A percentile compares a stretch with the other conserved stretches of the same genome.
Conservation (phyloP, 2,329 filamentous ascomycete species). For the Fusarium avenaceum region DNA sequence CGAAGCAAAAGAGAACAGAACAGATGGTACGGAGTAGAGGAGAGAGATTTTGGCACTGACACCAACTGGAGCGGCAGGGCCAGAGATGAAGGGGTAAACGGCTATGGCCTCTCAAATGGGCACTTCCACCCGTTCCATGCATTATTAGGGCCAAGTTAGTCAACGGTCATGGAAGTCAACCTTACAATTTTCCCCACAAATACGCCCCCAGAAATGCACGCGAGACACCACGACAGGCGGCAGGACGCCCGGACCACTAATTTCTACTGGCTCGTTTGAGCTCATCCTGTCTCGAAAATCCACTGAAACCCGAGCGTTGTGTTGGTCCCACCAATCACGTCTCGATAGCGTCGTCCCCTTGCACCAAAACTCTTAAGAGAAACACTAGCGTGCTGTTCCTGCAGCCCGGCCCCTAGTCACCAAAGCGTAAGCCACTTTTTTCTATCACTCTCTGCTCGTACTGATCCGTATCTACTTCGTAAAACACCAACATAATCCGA, state of each 20-base stretch:
- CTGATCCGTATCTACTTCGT: not conserved
- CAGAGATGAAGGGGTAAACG: slow-evolving; percentile 40
- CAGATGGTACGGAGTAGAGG: not conserved
- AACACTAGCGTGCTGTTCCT: slow-evolving; percentile 55
- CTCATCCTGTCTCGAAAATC: slow-evolving; percentile 34
- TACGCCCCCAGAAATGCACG: too few relatives aligned
- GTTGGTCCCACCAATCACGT: slow-evolving; percentile 34
- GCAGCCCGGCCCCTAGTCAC: slow-evolving; percentile 40
- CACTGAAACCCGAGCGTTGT: slow-evolving; percentile 22
- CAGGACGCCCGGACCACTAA: slow-evolving; percentile 10
- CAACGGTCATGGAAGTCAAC: too few relatives aligned
- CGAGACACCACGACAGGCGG: too few relatives aligned
- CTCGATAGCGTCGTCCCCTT: slow-evolving; percentile 4
- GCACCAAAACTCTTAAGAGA: slow-evolving; percentile 48
- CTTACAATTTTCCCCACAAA: slow-evolving; percentile 28
- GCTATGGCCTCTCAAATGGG: slow-evolving; percentile 29
- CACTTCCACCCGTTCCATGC: slow-evolving; percentile 23
- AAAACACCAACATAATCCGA: slow-evolving; percentile 8
- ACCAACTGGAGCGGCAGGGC: too few relatives aligned
- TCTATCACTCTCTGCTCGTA: not conserved
- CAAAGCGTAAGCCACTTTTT: slow-evolving; percentile 28
- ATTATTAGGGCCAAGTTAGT: not conserved
- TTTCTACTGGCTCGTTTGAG: slow-evolving; percentile 24
- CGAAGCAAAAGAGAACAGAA: slow-evolving; percentile 8
- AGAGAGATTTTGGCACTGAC: not conserved